Evolutionary conservation across 208 protist genomes (phyloP).

Genomic region (Wallacemonas sp.): DNA sequence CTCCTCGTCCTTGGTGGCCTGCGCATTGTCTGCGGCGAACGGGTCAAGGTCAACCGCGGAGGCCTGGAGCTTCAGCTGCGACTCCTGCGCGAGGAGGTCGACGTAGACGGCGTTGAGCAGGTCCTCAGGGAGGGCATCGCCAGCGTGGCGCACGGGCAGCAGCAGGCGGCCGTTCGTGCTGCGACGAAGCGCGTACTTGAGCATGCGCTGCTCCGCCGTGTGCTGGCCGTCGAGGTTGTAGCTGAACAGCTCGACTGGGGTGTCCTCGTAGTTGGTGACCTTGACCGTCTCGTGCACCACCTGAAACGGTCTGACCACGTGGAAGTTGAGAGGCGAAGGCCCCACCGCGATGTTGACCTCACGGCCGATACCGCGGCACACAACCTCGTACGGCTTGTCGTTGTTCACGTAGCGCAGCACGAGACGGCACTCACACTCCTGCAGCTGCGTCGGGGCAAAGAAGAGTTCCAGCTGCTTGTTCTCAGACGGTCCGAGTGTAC

Average conservation of each 20-base stretch:
- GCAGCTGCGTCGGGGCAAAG: conserved; percentile 42
- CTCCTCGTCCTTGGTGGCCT: conserved; percentile 13
- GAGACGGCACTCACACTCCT: conserved; percentile 8
- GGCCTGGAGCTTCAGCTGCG: conserved; percentile 18
- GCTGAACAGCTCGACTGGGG: conserved; percentile 89
- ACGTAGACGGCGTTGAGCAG: conserved; percentile 73
- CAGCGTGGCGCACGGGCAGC: conserved; percentile 61
- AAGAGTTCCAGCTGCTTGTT: conserved; percentile 64
- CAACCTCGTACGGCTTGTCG: conserved; percentile 48
- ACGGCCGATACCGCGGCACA: conserved; percentile 36
- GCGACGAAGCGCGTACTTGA: conserved; percentile 42
- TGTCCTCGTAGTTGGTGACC: conserved; percentile 86
- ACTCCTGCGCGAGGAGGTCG: conserved; percentile 31
- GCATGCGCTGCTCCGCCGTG: conserved; percentile 60
- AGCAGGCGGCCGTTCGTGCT: conserved; percentile 45
- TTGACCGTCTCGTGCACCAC: conserved; percentile 55
- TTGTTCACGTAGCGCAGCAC: conserved; percentile 65
- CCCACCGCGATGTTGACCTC: conserved; percentile 43
- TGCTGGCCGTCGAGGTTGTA: conserved; percentile 79
- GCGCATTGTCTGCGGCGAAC: neutral
- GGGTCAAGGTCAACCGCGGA: neutral
- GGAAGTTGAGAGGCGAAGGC: conserved; percentile 59
- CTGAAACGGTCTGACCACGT: conserved; percentile 74
- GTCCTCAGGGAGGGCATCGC: conserved; percentile 62
- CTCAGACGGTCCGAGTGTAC: conserved; percentile 67